Percentiles rank a stretch among this genome's conserved stretches.
Conservation (phyloP, 331 rosid genomes). For the Quercus lobata region DNA sequence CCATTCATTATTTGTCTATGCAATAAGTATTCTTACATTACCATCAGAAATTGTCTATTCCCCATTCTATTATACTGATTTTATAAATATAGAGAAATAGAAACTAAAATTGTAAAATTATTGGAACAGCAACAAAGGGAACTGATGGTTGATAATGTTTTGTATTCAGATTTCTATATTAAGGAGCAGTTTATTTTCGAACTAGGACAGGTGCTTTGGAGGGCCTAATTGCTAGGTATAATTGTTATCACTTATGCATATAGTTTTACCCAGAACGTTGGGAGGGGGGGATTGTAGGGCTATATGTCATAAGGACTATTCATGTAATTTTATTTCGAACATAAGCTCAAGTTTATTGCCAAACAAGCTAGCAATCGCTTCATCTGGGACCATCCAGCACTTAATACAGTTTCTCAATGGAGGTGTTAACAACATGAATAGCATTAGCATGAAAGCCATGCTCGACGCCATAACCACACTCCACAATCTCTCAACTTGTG, state of each 20-base stretch:
- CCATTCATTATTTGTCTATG: neutral
- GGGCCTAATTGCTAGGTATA: too few species aligned
- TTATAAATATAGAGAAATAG: neutral
- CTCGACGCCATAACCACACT: slow-evolving; percentile 67
- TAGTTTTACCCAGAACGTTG: too few species aligned
- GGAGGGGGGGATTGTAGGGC: too few species aligned
- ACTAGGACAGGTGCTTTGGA: too few species aligned
- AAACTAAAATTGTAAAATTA: neutral
- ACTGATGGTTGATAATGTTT: neutral
- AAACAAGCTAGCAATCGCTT: slow-evolving; percentile 59
- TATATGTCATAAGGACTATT: too few species aligned
- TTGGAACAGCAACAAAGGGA: neutral
- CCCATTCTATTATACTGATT: neutral
- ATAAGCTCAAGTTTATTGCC: too few species aligned
- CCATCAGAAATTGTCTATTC: neutral
- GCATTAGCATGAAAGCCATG: slow-evolving; percentile 37
- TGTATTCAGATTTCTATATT: neutral
- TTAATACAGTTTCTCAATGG: slow-evolving; percentile 33
- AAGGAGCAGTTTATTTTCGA: neutral
- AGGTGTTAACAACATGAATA: neutral
- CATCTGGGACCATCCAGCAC: slow-evolving; percentile 53
- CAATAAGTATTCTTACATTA: neutral
- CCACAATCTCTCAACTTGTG: slow-evolving; percentile 66
- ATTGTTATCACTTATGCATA: too few species aligned
- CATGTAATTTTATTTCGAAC: too few species aligned